Percentiles rank a stretch among this genome's conserved stretches.
phyloP scores from a whole-genome alignment of 2,329 filamentous ascomycete species.

The Trichoderma koningii region DNA sequence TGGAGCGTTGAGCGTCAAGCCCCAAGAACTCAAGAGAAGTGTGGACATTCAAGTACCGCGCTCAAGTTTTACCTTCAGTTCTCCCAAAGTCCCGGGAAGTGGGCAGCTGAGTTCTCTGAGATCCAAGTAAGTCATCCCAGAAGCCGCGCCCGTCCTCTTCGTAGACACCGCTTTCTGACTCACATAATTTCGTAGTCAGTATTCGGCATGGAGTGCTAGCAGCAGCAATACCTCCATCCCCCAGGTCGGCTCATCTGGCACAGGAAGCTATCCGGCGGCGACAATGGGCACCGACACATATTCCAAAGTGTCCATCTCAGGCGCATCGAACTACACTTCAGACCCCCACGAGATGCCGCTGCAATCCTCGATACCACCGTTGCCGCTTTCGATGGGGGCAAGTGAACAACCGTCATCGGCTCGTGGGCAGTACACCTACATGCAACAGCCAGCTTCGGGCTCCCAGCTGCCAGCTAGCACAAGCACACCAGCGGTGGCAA shows the following conservation, averaged over 20 bases:
- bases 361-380: constrained; percentile 56
- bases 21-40: constrained; percentile 54
- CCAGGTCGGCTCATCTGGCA: constrained; percentile 51
- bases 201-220: constrained; percentile 57
- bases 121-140: constrained; percentile 55
- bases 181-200: constrained; percentile 48
- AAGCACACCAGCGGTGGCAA: constrained; percentile 39
- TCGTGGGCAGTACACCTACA: constrained; percentile 59
- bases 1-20: constrained; percentile 56
- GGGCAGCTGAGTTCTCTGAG: constrained; percentile 54
- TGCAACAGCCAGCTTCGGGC: constrained; percentile 52
- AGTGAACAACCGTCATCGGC: constrained; percentile 51
- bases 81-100: constrained; percentile 57
- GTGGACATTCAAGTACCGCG: constrained; percentile 59
- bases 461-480: constrained; percentile 51
- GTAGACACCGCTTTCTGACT: constrained; percentile 1
- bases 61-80: constrained; percentile 60
- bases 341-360: constrained; percentile 58
- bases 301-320: constrained; percentile 55
- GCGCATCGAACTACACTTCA: constrained; percentile 49
- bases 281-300: constrained; percentile 55
- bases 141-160: not conserved
- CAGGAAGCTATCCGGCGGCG: constrained; percentile 53
- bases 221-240: constrained; percentile 48
- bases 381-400: constrained; percentile 53